Evolutionary conservation across 1,284 basidiomycete genomes (phyloP).

Genomic region (Ustilago vetiveriae): DNA sequence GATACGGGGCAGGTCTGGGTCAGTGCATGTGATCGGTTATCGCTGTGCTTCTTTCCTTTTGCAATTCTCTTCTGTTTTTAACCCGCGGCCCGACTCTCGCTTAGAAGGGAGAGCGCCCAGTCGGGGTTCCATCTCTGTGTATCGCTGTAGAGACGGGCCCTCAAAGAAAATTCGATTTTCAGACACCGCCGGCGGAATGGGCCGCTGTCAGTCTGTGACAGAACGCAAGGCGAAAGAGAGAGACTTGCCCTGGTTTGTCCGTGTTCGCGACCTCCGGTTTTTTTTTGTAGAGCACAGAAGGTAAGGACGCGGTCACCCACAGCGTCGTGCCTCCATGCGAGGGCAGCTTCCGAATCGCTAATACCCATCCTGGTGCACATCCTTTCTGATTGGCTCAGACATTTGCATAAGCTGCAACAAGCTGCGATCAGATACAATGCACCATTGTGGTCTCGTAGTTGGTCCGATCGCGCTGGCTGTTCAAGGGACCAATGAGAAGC

Average conservation of each 20-base stretch:
- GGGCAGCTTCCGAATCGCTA: too few species aligned
- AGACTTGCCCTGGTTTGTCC: not conserved
- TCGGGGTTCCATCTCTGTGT: not conserved
- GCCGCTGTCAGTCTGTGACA: slow-evolving; percentile 5
- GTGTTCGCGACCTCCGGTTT: too few species aligned
- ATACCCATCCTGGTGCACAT: not conserved
- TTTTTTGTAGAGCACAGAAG: too few species aligned
- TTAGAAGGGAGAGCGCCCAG: not conserved
- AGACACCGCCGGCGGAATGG: slow-evolving; percentile 18
- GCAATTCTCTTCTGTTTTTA: not conserved
- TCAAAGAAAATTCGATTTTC: slow-evolving; percentile 13
- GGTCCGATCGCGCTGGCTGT: not conserved
- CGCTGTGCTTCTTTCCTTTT: too few species aligned
- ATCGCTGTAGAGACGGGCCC: not conserved
- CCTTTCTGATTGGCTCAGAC: slow-evolving; percentile 1
- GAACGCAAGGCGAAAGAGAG: not conserved
- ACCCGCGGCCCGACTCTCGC: slow-evolving; percentile 6
- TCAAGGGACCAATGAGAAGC: slow-evolving; percentile 12
- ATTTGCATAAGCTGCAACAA: not conserved
- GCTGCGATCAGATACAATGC: slow-evolving; percentile 7
- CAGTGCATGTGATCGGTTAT: not conserved
- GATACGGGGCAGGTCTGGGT: too few species aligned
- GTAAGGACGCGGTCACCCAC: too few species aligned
- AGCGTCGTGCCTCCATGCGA: not conserved
- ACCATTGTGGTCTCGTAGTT: not conserved